A percentile compares a stretch with the other conserved stretches of the same genome.
Evolutionary conservation across 2,329 filamentous ascomycete species (phyloP).

Genomic region (Stachybotrys chartarum): DNA sequence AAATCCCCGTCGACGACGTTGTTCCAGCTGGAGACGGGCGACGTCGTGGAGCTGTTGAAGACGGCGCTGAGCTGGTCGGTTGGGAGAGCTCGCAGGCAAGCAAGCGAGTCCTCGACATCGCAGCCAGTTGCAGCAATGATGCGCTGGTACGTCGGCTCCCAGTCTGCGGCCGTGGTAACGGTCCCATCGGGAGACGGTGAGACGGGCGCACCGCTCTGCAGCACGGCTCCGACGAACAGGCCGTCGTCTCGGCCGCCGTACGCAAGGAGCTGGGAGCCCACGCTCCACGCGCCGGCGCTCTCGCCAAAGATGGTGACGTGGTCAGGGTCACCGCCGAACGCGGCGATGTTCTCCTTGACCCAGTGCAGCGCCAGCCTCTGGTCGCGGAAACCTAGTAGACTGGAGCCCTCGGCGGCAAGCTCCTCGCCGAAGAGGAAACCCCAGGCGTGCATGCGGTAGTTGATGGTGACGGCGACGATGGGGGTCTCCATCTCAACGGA

Average conservation of each 20-base stretch:
- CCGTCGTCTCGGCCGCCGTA: not conserved
- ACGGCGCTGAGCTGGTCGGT: slow-evolving; percentile 16
- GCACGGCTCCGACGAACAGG: not conserved
- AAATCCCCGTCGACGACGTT: slow-evolving; percentile 25
- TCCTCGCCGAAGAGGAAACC: not conserved
- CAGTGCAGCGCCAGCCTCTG: not conserved
- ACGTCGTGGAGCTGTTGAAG: slow-evolving; percentile 10
- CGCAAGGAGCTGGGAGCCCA: not conserved
- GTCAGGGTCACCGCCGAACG: not conserved
- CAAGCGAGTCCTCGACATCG: slow-evolving; percentile 10
- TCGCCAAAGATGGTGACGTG: not conserved
- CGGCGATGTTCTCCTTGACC: slow-evolving; percentile 1
- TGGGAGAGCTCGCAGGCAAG: slow-evolving; percentile 16
- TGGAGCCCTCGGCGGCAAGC: not conserved
- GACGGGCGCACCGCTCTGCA: not conserved
- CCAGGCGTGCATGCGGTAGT: not conserved
- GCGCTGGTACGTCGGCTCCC: not conserved
- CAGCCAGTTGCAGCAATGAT: slow-evolving; percentile 5
- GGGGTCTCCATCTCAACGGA: not conserved
- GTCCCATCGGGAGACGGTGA: not conserved
- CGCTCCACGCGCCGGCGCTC: not conserved
- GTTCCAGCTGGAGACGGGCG: slow-evolving; percentile 11
- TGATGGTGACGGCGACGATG: not conserved
- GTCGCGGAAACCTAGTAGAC: not conserved
- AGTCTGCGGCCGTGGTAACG: not conserved